phyloP scores from a whole-genome alignment of 2,329 filamentous ascomycete species.

The Calonectria pseudoturangicola region DNA sequence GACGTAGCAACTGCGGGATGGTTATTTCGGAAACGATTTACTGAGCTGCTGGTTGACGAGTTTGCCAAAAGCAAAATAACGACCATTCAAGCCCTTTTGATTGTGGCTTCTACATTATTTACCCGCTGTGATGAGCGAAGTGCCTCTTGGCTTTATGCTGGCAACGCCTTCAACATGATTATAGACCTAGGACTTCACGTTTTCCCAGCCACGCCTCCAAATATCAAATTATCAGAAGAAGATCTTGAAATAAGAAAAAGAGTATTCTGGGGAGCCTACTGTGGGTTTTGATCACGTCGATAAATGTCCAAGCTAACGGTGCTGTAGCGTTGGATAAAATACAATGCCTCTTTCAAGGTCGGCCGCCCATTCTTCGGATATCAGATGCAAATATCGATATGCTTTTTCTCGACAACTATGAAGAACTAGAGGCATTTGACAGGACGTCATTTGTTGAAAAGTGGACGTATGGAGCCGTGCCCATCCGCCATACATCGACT shows the following conservation, averaged over 20 bases:
- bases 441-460: slow-evolving; percentile 54
- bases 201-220: not conserved
- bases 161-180: slow-evolving; percentile 65
- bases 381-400: slow-evolving; percentile 67
- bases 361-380: slow-evolving; percentile 68
- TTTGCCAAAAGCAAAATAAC: slow-evolving; percentile 71
- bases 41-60: slow-evolving; percentile 66
- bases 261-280: slow-evolving; percentile 51
- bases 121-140: slow-evolving; percentile 70
- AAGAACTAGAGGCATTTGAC: slow-evolving; percentile 72
- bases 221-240: slow-evolving; percentile 5
- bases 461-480: slow-evolving; percentile 39
- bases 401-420: slow-evolving; percentile 68
- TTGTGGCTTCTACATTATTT: slow-evolving; percentile 71
- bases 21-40: slow-evolving; percentile 67
- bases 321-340: slow-evolving; percentile 65
- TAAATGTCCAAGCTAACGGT: not conserved
- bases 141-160: slow-evolving; percentile 73
- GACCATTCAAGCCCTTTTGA: slow-evolving; percentile 71
- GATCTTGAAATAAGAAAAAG: slow-evolving; percentile 49
- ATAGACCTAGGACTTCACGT: slow-evolving; percentile 66
- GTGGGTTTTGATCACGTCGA: slow-evolving; percentile 36
- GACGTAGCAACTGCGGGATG: slow-evolving; percentile 69
- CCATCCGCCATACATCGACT: slow-evolving; percentile 65
- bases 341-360: slow-evolving; percentile 73